Percentiles rank a stretch among this genome's conserved stretches.
Conservation (phyloP, 345 rosid species). For the Sisymbrium irio region DNA sequence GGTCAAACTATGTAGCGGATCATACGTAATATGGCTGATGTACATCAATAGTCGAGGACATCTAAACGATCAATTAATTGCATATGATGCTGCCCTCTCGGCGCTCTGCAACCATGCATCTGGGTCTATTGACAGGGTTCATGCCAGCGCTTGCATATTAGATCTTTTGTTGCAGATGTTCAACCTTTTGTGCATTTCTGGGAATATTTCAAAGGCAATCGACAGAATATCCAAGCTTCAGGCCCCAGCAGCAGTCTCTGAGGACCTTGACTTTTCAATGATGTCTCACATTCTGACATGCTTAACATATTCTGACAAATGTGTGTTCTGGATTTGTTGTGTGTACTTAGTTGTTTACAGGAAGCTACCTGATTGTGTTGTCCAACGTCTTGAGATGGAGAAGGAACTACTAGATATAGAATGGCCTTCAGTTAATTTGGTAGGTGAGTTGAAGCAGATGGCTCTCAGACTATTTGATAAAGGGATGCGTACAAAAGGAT, state of each 20-base stretch:
- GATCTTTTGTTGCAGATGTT: slow-evolving; percentile 91
- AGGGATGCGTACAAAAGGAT: slow-evolving; percentile 44
- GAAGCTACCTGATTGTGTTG: slow-evolving; percentile 81
- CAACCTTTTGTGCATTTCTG: slow-evolving; percentile 72
- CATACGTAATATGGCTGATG: slow-evolving; percentile 87
- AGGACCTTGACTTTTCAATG: slow-evolving; percentile 57
- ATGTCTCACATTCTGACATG: slow-evolving; percentile 76
- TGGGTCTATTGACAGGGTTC: slow-evolving; percentile 39
- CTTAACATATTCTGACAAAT: slow-evolving; percentile 88
- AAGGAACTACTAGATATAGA: slow-evolving; percentile 65
- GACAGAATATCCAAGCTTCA: slow-evolving; percentile 49
- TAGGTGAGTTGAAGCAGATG: slow-evolving; percentile 50
- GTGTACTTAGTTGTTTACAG: slow-evolving; percentile 95
- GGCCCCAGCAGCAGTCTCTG: slow-evolving; percentile 45
- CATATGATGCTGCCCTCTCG: slow-evolving; percentile 67
- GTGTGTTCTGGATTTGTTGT: slow-evolving; percentile 99
- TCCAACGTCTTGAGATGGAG: slow-evolving; percentile 67
- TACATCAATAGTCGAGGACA: slow-evolving; percentile 77
- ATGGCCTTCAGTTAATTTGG: slow-evolving; percentile 69
- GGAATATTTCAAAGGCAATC: slow-evolving; percentile 61
- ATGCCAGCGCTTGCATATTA: slow-evolving; percentile 77
- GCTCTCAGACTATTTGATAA: slow-evolving; percentile 50
- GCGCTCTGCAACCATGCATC: slow-evolving; percentile 54
- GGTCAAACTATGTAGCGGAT: slow-evolving; percentile 65
- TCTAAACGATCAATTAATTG: slow-evolving; percentile 62